These are phyloP conservation scores for Mitragyna speciosa DNA, from an alignment of 257 asterid genomes.

Conservation along the genomic window DNA sequence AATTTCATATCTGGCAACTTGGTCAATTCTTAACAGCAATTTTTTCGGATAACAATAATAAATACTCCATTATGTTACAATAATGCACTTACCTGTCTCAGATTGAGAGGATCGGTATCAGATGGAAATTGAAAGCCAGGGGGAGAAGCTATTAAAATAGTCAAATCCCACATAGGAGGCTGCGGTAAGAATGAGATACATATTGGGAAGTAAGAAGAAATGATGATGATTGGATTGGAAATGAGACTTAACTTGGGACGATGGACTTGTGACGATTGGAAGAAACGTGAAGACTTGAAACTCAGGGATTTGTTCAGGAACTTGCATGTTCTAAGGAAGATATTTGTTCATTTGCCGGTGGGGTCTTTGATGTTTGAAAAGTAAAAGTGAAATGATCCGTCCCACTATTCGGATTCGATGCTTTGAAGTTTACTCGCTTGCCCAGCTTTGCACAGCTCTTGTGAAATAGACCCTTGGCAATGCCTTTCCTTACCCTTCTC, in stretches of 20 bases:
- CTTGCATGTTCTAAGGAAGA: background rate
- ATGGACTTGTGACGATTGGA: background rate
- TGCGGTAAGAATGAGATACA: background rate
- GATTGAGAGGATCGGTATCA: background rate
- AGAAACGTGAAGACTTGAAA: conserved; percentile 3
- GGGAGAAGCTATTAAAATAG: background rate
- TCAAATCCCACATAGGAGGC: background rate
- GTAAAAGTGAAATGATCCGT: background rate
- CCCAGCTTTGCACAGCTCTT: background rate
- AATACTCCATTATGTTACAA: background rate
- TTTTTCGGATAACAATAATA: background rate
- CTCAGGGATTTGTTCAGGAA: background rate
- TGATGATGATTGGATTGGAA: conserved; percentile 2
- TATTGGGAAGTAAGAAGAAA: background rate
- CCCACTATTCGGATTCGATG: background rate
- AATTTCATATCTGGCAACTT: background rate
- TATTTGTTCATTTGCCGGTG: background rate
- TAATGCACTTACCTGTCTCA: background rate
- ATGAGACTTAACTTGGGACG: background rate
- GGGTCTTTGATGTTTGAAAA: background rate
- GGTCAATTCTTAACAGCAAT: background rate
- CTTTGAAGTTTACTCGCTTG: background rate
- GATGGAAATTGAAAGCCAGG: background rate
- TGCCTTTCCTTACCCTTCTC: background rate
- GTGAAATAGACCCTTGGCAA: background rate